Evolutionary conservation across 176 grass and related monocot species (phyloP), one percentile per base, ranked within the genome.

Genomic region (Avena insularis): DNA sequence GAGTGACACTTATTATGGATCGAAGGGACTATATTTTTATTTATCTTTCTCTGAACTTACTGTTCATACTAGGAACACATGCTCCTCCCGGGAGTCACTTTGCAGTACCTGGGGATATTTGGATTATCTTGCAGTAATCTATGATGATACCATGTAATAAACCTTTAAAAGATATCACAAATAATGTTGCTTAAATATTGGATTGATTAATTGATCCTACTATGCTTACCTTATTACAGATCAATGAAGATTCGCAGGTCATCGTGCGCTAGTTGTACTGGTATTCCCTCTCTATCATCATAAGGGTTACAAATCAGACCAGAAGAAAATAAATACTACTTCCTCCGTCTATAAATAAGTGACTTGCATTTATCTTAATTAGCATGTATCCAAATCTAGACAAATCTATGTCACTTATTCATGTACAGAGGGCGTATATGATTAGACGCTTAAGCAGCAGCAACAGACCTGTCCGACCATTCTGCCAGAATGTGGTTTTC

Each of bases 221-320:
- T 6, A 68, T 61, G 19, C 43, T 54, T 80, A 80, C 82, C 76
- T 81, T 29, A 20, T 85, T 62, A 90, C 13, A 86, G 61, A 33
- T 90, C 71, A 21, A 90, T 78, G 73, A 63, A 86, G 43, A 90
- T 12, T 8, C 83, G 79, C 7, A 82, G 63, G 54, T 91, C 91
- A 10, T 98, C 96, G 82, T 81, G 86, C 84, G 93, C 93, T 73
- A 98, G 88, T 56, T 98, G 93, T 36, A 93, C 92, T 11, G 88
- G 88, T 71, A 98, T 98, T 79, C 91, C 93, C 92, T 98, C 91
- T 86, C 96, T 98, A 54, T 27, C 13, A 56, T 83, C 19, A 74
- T 73, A 63, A 73, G 15, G 3, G n/a, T 31, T 43, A 75, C 40
- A 33, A 3, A 48, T 56, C 13, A 64, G 48, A 66, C 51, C 78